Evolutionary conservation across 306 rosid genomes (phyloP), one percentile per base, ranked within the genome.

Genomic region (Cyclanthera cordifolia): DNA sequence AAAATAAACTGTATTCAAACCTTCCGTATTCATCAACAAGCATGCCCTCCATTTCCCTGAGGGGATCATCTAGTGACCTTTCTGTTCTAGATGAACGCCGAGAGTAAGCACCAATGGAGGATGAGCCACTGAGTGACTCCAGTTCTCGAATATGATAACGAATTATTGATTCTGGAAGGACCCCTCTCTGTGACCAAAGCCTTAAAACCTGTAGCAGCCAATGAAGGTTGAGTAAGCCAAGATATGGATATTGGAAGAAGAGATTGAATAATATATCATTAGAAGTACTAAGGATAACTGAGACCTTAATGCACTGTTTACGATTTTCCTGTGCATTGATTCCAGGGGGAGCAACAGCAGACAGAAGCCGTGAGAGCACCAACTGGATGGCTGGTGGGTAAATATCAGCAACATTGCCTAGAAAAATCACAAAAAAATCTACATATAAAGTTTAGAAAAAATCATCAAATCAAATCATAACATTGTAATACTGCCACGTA

Each of bases 21-120:
- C 98, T 92, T 87, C 98, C 98, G 81, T 92, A 92, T 87, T 92
- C 98, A 21, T 92, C 95, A 57, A 89, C 98, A 83, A 83, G 89
- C 98, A 92, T 89, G 73, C 98, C 98, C 89, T 89, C 98, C 96
- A 92, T 87, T 72, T 92, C 98, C 79, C 96, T 85, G 70, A 89
- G 77, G 72, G 98, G 98, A 79, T 92, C 98, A 76, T 92, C 93
- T 74, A 92, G 70, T 52, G 98, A 81, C 75, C 98, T 85, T 77
- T 87, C 96, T 12, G 92, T 92, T 80, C 93, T 92, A 45, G 82
- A 64, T 13, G 95, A 68, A 56, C 98, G 95, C 34, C 95, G 86
- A 55, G 86, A 77, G 67, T 72, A 81, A 53, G 84, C 77, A 76
- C 91, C 91, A 2, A 82, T 71, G 54, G 89, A 76, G 80, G 87